Evolutionary conservation across 768 basidiomycete genomes (phyloP).

Genomic region (Aureoboletus auriporus): DNA sequence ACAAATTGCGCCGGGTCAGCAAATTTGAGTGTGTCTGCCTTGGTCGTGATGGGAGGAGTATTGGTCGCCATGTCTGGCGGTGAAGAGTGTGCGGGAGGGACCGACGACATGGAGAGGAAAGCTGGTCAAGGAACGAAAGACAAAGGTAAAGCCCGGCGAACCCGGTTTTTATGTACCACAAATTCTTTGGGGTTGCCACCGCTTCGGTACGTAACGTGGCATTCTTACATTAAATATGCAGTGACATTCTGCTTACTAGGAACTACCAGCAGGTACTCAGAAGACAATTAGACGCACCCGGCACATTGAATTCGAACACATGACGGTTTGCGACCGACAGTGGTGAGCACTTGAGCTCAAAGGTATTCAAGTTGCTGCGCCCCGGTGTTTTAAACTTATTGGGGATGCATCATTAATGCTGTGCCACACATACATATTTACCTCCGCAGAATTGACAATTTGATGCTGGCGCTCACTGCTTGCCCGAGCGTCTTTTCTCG

Average conservation of each 20-base stretch:
- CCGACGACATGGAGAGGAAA: slow-evolving; percentile 20
- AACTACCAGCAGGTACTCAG: background rate
- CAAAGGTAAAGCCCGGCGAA: background rate
- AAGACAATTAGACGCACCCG: background rate
- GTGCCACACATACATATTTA: background rate
- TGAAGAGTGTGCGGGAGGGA: slow-evolving; percentile 16
- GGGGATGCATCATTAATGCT: slow-evolving; percentile 8
- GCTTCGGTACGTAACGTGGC: slow-evolving; percentile 3
- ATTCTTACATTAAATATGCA: too few species aligned
- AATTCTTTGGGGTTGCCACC: slow-evolving; percentile 35
- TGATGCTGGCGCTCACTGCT: background rate
- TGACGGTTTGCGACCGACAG: too few species aligned
- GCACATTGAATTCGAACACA: background rate
- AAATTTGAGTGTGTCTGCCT: background rate
- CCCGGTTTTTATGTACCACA: slow-evolving; percentile 23
- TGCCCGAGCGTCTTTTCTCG: background rate
- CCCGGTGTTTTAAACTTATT: slow-evolving; percentile 10
- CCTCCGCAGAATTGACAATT: background rate
- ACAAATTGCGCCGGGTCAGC: slow-evolving; percentile 11
- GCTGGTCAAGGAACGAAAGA: slow-evolving; percentile 25
- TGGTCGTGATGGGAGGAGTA: slow-evolving; percentile 9
- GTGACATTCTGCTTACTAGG: background rate
- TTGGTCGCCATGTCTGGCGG: slow-evolving; percentile 14
- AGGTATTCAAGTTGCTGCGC: background rate
- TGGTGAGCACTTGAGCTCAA: too few species aligned